A percentile compares a stretch with the other conserved stretches of the same genome.
phyloP scores from a whole-genome alignment of 2,329 filamentous ascomycete genomes.

The Botrytis aclada region DNA sequence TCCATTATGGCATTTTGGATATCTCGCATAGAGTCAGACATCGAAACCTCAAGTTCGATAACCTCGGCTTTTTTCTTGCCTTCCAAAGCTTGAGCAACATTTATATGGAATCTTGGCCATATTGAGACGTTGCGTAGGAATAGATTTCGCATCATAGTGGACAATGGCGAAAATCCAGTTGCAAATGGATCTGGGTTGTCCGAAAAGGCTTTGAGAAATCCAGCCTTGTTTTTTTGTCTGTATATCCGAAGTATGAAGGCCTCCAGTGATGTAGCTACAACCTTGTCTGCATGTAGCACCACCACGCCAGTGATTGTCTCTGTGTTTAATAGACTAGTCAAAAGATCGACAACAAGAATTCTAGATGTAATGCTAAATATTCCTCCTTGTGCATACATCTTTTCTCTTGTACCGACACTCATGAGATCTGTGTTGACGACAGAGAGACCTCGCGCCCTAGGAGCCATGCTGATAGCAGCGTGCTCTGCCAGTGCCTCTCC shows the following conservation, averaged over 20 bases:
- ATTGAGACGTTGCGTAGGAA: conserved; percentile 85
- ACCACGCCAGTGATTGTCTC: conserved; percentile 84
- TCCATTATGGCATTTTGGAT: conserved; percentile 95
- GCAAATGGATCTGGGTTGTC: conserved; percentile 91
- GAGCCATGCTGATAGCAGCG: conserved; percentile 80
- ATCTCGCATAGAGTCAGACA: conserved; percentile 89
- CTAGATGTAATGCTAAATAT: conserved; percentile 95
- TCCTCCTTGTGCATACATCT: conserved; percentile 84
- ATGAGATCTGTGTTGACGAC: conserved; percentile 94
- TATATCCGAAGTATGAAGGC: conserved; percentile 95
- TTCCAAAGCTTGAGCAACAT: conserved; percentile 84
- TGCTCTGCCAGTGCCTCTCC: conserved; percentile 95
- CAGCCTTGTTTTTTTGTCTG: conserved; percentile 87
- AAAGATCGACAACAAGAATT: conserved; percentile 88
- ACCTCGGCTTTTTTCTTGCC: conserved; percentile 92
- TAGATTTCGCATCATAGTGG: conserved; percentile 87
- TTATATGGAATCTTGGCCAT: conserved; percentile 91
- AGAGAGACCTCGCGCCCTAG: conserved; percentile 78
- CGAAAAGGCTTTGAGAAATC: conserved; percentile 94
- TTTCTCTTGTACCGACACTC: conserved; percentile 81
- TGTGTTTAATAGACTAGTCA: conserved; percentile 78
- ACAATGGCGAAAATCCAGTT: conserved; percentile 79
- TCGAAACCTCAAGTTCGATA: conserved; percentile 91
- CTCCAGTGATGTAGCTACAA: conserved; percentile 83
- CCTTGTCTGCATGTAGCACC: conserved; percentile 82